Percentiles rank a stretch among this genome's conserved stretches.
Evolutionary conservation across 805 yeast genomes (phyloP).

Genomic region (Lachancea waltii): DNA sequence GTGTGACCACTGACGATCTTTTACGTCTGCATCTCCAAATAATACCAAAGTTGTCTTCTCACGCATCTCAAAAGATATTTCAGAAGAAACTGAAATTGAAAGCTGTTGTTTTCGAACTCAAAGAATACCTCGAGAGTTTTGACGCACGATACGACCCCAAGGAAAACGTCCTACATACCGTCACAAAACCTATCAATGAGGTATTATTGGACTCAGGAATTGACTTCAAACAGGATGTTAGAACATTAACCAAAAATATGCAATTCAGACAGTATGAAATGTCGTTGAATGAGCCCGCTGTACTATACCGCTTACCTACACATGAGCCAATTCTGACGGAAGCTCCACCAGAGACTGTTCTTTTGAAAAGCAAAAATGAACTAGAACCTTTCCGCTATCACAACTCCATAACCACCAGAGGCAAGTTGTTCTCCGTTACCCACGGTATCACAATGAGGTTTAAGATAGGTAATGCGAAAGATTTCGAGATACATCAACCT

Average conservation of each 20-base stretch:
- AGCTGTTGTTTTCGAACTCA: constrained; percentile 41
- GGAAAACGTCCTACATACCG: constrained; percentile 37
- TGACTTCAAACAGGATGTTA: constrained; percentile 19
- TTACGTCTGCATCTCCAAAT: constrained; percentile 37
- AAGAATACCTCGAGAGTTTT: constrained; percentile 48
- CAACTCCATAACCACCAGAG: constrained; percentile 45
- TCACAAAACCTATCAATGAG: constrained; percentile 29
- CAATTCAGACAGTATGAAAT: constrained; percentile 28
- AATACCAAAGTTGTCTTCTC: constrained; percentile 33
- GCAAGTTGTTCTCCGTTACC: constrained; percentile 44
- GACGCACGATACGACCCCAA: constrained; percentile 41
- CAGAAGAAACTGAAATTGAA: constrained; percentile 36
- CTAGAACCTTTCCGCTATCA: constrained; percentile 36
- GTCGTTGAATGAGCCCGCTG: constrained; percentile 29
- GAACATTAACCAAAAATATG: constrained; percentile 26
- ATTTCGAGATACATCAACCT: constrained; percentile 44
- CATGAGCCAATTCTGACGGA: constrained; percentile 12
- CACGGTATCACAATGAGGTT: constrained; percentile 47
- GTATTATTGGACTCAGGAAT: constrained; percentile 28
- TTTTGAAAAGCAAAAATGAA: constrained; percentile 28
- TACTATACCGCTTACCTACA: constrained; percentile 16
- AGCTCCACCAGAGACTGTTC: constrained; percentile 16
- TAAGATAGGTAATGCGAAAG: constrained; percentile 43
- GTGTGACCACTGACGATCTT: constrained; percentile 54
- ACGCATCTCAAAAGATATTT: constrained; percentile 16